A percentile compares a stretch with the other conserved stretches of the same genome.
phyloP scores from a whole-genome alignment of 495 filamentous ascomycete genomes.

The Pseudomonodictys pantanalensis region DNA sequence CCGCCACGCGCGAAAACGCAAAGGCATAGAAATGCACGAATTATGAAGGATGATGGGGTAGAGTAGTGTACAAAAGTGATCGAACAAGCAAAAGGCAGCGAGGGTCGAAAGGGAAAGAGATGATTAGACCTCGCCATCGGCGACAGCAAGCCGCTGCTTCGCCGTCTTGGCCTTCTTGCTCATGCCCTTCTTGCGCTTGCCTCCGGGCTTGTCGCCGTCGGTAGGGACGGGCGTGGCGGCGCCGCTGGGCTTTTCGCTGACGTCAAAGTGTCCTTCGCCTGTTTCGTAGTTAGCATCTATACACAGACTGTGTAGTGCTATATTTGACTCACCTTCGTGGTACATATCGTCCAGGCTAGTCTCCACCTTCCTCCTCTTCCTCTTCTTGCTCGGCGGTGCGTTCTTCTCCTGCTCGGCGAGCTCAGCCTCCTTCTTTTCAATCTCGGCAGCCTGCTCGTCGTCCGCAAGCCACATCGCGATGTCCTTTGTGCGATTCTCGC shows the following conservation, averaged over 20 bases:
- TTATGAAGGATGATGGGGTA: no score
- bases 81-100: no score
- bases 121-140: constrained; percentile 58
- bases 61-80: no score
- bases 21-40: no score
- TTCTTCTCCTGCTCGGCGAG: constrained; percentile 60
- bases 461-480: constrained; percentile 97
- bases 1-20: no score
- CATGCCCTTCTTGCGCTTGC: constrained; percentile 56
- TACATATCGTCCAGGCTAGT: constrained; percentile 95
- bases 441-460: constrained; percentile 86
- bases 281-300: constrained; percentile 11
- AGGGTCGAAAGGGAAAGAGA: no score
- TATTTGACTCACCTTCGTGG: constrained; percentile 76
- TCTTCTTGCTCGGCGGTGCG: constrained; percentile 59
- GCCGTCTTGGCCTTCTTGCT: constrained; percentile 86
- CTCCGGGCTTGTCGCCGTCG: constrained; percentile 47
- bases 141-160: constrained; percentile 82
- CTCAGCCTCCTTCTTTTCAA: constrained; percentile 86
- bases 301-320: constrained; percentile 7
- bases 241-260: constrained; percentile 72
- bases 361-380: constrained; percentile 50
- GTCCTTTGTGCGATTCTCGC: constrained; percentile 90
- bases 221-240: constrained; percentile 68
- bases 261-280: constrained; percentile 94